Percentiles rank a stretch among this genome's conserved stretches.
Conservation (phyloP, 1,284 basidiomycete species). For the Cutaneotrichosporon mucoides region DNA sequence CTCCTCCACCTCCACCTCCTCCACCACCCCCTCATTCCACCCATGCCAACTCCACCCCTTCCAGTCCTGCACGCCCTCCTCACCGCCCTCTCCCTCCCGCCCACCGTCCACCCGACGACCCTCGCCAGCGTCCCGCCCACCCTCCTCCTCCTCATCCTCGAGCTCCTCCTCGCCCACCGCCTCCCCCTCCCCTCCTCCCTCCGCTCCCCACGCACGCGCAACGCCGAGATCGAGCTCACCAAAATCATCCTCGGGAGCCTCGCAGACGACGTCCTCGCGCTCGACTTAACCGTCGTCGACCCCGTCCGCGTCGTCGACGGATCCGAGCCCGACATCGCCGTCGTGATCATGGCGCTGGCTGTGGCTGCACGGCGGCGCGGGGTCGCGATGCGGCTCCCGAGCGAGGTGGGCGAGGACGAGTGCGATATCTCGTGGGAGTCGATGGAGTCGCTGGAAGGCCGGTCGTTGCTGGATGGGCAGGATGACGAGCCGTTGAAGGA, state of each 20-base stretch:
- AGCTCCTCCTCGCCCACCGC: slow-evolving; percentile 17
- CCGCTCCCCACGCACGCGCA: slow-evolving; percentile 11
- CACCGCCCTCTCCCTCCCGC: slow-evolving; percentile 16
- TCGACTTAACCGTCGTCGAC: slow-evolving; percentile 29
- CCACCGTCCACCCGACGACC: slow-evolving; percentile 22
- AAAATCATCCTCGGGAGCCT: slow-evolving; percentile 34
- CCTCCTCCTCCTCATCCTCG: slow-evolving; percentile 31
- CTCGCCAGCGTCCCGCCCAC: slow-evolving; percentile 24
- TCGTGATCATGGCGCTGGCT: slow-evolving; percentile 30
- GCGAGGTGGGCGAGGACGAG: not conserved
- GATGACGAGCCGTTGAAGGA: not conserved
- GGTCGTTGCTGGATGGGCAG: slow-evolving; percentile 1
- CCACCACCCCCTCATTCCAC: too few species aligned
- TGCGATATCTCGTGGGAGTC: slow-evolving; percentile 5
- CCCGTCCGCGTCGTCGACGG: slow-evolving; percentile 23
- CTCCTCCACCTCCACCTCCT: too few species aligned
- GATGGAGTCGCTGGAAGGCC: not conserved
- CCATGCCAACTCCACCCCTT: slow-evolving; percentile 31
- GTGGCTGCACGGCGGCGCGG: slow-evolving; percentile 30
- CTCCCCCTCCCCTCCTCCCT: slow-evolving; percentile 18
- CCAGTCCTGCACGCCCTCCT: slow-evolving; percentile 28
- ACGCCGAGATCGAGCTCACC: slow-evolving; percentile 24
- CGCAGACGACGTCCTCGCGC: slow-evolving; percentile 24
- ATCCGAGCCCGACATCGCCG: slow-evolving; percentile 21
- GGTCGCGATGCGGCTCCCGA: slow-evolving; percentile 9